Conservation (phyloP, 2,329 filamentous ascomycete species). For the Alternaria rosae region DNA sequence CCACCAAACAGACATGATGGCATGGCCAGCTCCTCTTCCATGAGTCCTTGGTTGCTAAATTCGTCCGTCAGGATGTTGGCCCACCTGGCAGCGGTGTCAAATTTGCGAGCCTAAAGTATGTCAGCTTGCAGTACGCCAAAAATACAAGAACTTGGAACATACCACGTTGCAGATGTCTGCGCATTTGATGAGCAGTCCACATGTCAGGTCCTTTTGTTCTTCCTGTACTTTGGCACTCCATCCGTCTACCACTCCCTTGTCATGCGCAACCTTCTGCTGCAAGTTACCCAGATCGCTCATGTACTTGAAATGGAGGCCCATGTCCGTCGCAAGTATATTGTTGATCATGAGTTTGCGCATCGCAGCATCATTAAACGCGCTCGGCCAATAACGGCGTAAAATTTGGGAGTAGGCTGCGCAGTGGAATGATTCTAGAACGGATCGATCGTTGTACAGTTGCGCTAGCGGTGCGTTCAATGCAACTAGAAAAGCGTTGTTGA, state of each 20-base stretch:
- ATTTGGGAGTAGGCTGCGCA: constrained; percentile 98
- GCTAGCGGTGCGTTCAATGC: constrained; percentile 91
- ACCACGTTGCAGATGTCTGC: constrained; percentile 99
- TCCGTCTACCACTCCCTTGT: constrained; percentile 67
- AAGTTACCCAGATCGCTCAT: constrained; percentile 87
- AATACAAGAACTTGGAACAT: constrained; percentile 55
- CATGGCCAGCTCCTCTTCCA: constrained; percentile 89
- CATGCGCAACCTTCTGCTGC: constrained; percentile 77
- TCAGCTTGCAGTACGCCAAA: background rate
- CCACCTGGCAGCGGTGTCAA: constrained; percentile 85
- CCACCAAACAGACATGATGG: constrained; percentile 83
- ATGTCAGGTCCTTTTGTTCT: constrained; percentile 80
- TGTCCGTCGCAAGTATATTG: constrained; percentile 96
- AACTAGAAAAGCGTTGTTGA: constrained; percentile 96
- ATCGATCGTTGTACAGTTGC: constrained; percentile 95
- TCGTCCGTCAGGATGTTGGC: constrained; percentile 94
- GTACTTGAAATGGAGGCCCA: constrained; percentile 96
- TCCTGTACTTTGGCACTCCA: constrained; percentile 81
- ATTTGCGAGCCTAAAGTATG: constrained; percentile 74
- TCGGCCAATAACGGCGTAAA: constrained; percentile 88
- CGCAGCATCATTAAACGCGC: constrained; percentile 76
- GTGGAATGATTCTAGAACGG: constrained; percentile 95
- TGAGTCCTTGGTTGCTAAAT: constrained; percentile 88
- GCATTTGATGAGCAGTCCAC: constrained; percentile 94
- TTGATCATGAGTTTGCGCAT: constrained; percentile 94